Evolutionary conservation across 441 rosid species (phyloP).

Genomic region (Lagerstroemia fauriei): DNA sequence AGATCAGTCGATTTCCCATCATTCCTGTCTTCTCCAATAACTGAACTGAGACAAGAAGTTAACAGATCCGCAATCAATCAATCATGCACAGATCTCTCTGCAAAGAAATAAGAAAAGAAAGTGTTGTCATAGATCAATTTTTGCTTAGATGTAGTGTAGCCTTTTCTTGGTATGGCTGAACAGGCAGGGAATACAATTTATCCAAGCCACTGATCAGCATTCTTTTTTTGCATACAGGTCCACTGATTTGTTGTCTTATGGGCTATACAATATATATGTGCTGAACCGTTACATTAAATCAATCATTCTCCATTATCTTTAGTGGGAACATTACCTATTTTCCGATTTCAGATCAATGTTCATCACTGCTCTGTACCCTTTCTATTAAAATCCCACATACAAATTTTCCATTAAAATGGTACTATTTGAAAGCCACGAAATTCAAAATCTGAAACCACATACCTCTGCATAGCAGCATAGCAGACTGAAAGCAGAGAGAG

Average conservation of each 20-base stretch:
- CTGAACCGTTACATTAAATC: not conserved
- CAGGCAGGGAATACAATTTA: not conserved
- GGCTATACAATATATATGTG: not conserved
- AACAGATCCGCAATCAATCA: not conserved
- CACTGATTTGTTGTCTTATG: not conserved
- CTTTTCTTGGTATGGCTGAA: not conserved
- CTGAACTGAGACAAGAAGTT: not conserved
- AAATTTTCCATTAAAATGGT: not conserved
- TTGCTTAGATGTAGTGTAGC: not conserved
- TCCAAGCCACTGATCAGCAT: not conserved
- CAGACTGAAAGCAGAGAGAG: not conserved
- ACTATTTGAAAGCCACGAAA: not conserved
- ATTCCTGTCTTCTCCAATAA: conserved; percentile 20
- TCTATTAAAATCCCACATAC: not conserved
- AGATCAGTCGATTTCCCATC: conserved; percentile 24
- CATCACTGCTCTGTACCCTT: not conserved
- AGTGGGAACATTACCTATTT: not conserved
- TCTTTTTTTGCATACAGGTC: not conserved
- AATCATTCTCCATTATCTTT: not conserved
- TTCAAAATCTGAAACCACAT: not conserved
- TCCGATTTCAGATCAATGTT: not conserved
- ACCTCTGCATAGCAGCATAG: conserved; percentile 9
- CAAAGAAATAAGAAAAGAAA: not conserved
- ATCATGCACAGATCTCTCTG: not conserved
- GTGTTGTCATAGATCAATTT: not conserved